These are phyloP conservation scores for Geosmithia putterillii DNA, from an alignment of 2,329 filamentous ascomycete genomes.

Conservation along the genomic window DNA sequence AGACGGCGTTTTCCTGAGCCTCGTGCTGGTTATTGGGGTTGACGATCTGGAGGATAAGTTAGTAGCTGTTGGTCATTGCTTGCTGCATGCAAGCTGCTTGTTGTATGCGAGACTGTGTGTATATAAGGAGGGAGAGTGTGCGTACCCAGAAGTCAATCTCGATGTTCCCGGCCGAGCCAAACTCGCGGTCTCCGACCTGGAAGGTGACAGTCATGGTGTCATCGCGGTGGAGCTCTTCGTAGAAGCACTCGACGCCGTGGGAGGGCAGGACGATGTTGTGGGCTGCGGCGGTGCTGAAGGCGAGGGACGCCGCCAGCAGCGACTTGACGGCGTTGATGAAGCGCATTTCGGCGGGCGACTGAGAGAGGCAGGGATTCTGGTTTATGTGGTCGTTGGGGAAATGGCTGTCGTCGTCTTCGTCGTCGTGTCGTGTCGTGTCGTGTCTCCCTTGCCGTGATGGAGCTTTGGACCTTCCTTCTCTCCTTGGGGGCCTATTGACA, in stretches of 20 bases:
- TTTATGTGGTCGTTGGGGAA: background rate
- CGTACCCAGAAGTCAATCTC: slow-evolving; percentile 97
- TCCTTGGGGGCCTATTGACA: slow-evolving; percentile 14
- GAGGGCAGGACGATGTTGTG: slow-evolving; percentile 95
- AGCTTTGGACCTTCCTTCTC: background rate
- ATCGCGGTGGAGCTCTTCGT: slow-evolving; percentile 82
- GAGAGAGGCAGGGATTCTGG: background rate
- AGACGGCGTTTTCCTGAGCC: slow-evolving; percentile 67
- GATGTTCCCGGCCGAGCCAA: slow-evolving; percentile 85
- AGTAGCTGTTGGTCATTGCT: background rate
- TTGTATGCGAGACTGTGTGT: background rate
- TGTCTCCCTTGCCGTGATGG: background rate
- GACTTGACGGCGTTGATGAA: slow-evolving; percentile 25
- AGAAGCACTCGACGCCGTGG: slow-evolving; percentile 94
- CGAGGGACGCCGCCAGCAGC: slow-evolving; percentile 25
- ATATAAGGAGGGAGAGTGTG: no score
- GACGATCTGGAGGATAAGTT: slow-evolving; percentile 45
- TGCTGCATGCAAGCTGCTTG: no score
- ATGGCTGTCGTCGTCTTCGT: background rate
- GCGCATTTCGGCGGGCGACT: slow-evolving; percentile 1
- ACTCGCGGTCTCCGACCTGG: slow-evolving; percentile 94
- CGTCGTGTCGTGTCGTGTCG: background rate
- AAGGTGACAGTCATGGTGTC: slow-evolving; percentile 98
- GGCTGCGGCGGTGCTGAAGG: slow-evolving; percentile 50
- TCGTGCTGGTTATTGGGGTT: slow-evolving; percentile 67